phyloP scores from a whole-genome alignment of 2,329 filamentous ascomycete species.

The Mycogone perniciosa region DNA sequence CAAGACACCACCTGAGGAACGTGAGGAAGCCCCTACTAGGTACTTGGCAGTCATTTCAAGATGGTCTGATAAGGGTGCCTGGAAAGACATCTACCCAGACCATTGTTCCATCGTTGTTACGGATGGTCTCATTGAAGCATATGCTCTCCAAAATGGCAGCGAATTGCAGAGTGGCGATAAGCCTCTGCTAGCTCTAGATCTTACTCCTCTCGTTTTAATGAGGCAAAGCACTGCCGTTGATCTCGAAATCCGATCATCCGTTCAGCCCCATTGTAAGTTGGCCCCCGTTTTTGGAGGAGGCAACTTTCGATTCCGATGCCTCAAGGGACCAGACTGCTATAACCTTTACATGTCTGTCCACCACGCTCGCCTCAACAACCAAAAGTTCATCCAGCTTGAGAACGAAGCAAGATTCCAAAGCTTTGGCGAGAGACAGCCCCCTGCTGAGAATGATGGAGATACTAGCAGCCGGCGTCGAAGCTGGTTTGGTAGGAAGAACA shows the following conservation, averaged over 20 bases:
- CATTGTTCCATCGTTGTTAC: slow-evolving; percentile 50
- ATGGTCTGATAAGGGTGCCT: slow-evolving; percentile 56
- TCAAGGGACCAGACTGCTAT: slow-evolving; percentile 70
- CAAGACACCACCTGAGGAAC: slow-evolving; percentile 31
- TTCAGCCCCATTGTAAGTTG: slow-evolving; percentile 65
- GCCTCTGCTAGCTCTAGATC: slow-evolving; percentile 64
- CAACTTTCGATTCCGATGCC: slow-evolving; percentile 87
- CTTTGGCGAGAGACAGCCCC: slow-evolving; percentile 54
- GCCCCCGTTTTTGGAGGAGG: slow-evolving; percentile 52
- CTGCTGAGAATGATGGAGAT: slow-evolving; percentile 43
- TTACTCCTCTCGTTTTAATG: slow-evolving; percentile 86
- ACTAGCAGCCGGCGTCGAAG: slow-evolving; percentile 42
- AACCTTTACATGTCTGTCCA: slow-evolving; percentile 82
- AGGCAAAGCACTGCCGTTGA: slow-evolving; percentile 88
- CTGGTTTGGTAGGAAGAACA: slow-evolving; percentile 59
- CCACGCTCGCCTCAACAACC: slow-evolving; percentile 82
- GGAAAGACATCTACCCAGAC: slow-evolving; percentile 51
- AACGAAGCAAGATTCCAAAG: slow-evolving; percentile 64
- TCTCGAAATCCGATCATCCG: slow-evolving; percentile 85
- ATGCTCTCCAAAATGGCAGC: slow-evolving; percentile 29
- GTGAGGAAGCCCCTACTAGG: slow-evolving; percentile 39
- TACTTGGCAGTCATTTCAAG: slow-evolving; percentile 52
- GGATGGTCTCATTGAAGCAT: slow-evolving; percentile 54
- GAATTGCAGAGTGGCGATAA: slow-evolving; percentile 25
- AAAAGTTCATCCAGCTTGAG: slow-evolving; percentile 69